These are phyloP conservation scores for Phytophthora megakarya DNA, from an alignment of 352 stramenopile genomes.

Conservation along the genomic window DNA sequence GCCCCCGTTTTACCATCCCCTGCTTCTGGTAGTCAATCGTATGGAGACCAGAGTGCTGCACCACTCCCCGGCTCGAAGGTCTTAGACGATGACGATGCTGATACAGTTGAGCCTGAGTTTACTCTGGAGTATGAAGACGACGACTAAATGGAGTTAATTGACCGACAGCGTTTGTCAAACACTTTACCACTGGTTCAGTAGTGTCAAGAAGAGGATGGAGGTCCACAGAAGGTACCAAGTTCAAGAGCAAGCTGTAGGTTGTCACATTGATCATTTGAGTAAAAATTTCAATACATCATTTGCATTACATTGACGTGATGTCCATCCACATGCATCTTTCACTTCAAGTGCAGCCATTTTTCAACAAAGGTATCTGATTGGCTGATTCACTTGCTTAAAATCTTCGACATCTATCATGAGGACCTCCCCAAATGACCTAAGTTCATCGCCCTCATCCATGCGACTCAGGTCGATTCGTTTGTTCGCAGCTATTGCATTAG, in stretches of 20 bases:
- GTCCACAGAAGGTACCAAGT: constrained; percentile 16
- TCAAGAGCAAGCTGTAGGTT: background rate
- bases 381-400: constrained; percentile 8
- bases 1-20: constrained; percentile 25
- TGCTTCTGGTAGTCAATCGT: constrained; percentile 32
- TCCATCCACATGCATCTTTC: constrained; percentile 4
- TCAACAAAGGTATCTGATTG: constrained; percentile 13
- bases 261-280: too few relatives aligned
- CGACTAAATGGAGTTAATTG: constrained; percentile 51
- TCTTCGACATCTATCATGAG: constrained; percentile 11
- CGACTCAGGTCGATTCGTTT: background rate
- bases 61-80: constrained; percentile 18
- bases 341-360: constrained; percentile 22
- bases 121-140: constrained; percentile 83
- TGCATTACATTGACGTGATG: background rate
- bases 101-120: constrained; percentile 65
- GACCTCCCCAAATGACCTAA: constrained; percentile 4
- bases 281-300: too few relatives aligned
- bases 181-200: constrained; percentile 12
- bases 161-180: constrained; percentile 28
- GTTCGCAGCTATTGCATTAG: constrained; percentile 7
- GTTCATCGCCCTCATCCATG: background rate
- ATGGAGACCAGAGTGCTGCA: constrained; percentile 8
- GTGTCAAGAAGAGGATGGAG: background rate
- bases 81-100: constrained; percentile 67